phyloP scores from a whole-genome alignment of 2,329 filamentous ascomycete genomes.

The Bipolaris victoriae region DNA sequence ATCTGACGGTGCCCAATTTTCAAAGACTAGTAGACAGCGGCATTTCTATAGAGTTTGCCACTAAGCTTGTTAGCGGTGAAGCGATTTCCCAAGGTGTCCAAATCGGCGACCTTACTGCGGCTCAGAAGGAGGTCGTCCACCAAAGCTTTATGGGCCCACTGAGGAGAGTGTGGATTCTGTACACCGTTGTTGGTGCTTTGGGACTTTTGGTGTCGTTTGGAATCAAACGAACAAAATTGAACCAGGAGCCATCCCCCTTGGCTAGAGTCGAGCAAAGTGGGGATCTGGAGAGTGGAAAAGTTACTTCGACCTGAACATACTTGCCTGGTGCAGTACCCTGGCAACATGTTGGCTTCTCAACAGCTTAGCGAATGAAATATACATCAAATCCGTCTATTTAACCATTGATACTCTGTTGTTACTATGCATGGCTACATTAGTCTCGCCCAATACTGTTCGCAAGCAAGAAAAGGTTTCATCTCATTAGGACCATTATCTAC shows the following conservation, averaged over 20 bases:
- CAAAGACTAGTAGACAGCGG: constrained; percentile 28
- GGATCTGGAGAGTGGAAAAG: constrained; percentile 18
- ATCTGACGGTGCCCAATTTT: constrained; percentile 61
- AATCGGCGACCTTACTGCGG: constrained; percentile 28
- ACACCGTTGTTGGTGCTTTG: constrained; percentile 50
- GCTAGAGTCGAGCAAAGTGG: not conserved
- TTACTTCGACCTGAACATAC: constrained; percentile 22
- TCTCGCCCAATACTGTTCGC: too few species aligned
- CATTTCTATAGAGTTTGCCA: constrained; percentile 26
- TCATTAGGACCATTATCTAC: too few species aligned
- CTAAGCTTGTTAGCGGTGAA: constrained; percentile 37
- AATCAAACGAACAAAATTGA: constrained; percentile 41
- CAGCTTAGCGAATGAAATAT: too few species aligned
- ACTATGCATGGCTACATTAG: too few species aligned
- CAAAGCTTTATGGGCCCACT: constrained; percentile 52
- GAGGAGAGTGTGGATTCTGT: constrained; percentile 60
- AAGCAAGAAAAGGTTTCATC: too few species aligned
- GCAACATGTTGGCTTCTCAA: too few species aligned
- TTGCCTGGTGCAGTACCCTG: too few species aligned
- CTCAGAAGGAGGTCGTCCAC: constrained; percentile 49
- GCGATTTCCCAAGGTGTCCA: constrained; percentile 40
- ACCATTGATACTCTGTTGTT: too few species aligned
- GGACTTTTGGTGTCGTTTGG: constrained; percentile 43
- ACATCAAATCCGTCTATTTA: too few species aligned
- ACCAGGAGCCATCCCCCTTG: constrained; percentile 1